A percentile compares a stretch with the other conserved stretches of the same genome.
Evolutionary conservation across 2,329 filamentous ascomycete genomes (phyloP).

Genomic region (Clonostachys rhizophaga): DNA sequence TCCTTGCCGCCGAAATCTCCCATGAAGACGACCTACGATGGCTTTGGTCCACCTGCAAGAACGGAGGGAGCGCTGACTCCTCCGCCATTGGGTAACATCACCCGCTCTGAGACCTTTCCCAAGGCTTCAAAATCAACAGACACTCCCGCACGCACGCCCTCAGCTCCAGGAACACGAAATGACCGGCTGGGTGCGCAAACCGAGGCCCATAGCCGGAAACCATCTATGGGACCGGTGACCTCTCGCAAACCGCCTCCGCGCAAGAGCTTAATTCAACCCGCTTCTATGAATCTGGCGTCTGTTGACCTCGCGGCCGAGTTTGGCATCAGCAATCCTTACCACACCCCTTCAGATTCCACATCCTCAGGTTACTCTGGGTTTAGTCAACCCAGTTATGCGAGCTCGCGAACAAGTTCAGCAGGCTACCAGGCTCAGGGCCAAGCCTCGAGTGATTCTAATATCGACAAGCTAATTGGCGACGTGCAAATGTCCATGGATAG

Average conservation of each 20-base stretch:
- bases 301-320: slow-evolving; percentile 58
- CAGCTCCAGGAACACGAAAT: slow-evolving; percentile 37
- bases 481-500: slow-evolving; percentile 44
- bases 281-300: slow-evolving; percentile 28
- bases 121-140: slow-evolving; percentile 28
- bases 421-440: slow-evolving; percentile 25
- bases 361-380: slow-evolving; percentile 60
- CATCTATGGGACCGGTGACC: slow-evolving; percentile 42
- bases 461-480: slow-evolving; percentile 51
- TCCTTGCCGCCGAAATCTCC: slow-evolving; percentile 27
- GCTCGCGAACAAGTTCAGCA: slow-evolving; percentile 48
- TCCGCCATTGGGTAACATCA: slow-evolving; percentile 27
- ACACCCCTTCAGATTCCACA: slow-evolving; percentile 58
- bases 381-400: slow-evolving; percentile 53
- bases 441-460: slow-evolving; percentile 37
- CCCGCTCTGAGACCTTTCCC: slow-evolving; percentile 50
- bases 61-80: slow-evolving; percentile 28
- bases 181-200: slow-evolving; percentile 22
- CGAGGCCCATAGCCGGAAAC: slow-evolving; percentile 21
- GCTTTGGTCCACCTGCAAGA: slow-evolving; percentile 45
- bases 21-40: slow-evolving; percentile 51
- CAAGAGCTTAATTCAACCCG: slow-evolving; percentile 38
- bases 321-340: slow-evolving; percentile 58
- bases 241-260: slow-evolving; percentile 48
- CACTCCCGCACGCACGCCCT: slow-evolving; percentile 36